Evolutionary conservation across 352 stramenopile genomes (phyloP).

Genomic region (Phytophthora rubi): DNA sequence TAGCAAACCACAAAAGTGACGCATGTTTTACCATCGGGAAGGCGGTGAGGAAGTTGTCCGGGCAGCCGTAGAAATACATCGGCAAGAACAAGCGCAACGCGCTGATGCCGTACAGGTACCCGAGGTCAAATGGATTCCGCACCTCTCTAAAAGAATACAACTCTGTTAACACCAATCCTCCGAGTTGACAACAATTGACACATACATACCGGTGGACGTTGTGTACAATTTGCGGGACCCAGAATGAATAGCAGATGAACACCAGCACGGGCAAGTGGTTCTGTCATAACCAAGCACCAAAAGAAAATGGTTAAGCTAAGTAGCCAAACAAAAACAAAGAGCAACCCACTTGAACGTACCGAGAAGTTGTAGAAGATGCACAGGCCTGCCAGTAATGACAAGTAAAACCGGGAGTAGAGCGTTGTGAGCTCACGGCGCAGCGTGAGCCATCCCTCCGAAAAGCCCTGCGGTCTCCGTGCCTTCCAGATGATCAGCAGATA

Average conservation of each 20-base stretch:
- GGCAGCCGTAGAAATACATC: constrained; percentile 96
- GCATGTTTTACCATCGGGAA: constrained; percentile 73
- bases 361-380: constrained; percentile 93
- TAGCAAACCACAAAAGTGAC: background rate
- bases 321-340: constrained; percentile 1
- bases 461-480: constrained; percentile 87
- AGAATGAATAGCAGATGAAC: constrained; percentile 97
- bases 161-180: background rate
- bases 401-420: constrained; percentile 97
- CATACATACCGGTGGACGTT: constrained; percentile 89
- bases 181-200: background rate
- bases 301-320: constrained; percentile 1
- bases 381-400: constrained; percentile 90
- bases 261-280: constrained; percentile 90
- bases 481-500: constrained; percentile 98
- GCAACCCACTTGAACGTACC: constrained; percentile 38
- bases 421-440: constrained; percentile 93
- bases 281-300: constrained; percentile 36
- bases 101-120: constrained; percentile 97
- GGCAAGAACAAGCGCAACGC: constrained; percentile 93
- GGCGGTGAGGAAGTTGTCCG: constrained; percentile 92
- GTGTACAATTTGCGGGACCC: constrained; percentile 97
- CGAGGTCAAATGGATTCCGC: constrained; percentile 92
- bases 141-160: constrained; percentile 68
- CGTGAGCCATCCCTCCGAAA: constrained; percentile 86